Percentiles rank a stretch among this genome's conserved stretches.
Evolutionary conservation across 805 yeast genomes (phyloP).

Genomic region (Teunomyces stri): DNA sequence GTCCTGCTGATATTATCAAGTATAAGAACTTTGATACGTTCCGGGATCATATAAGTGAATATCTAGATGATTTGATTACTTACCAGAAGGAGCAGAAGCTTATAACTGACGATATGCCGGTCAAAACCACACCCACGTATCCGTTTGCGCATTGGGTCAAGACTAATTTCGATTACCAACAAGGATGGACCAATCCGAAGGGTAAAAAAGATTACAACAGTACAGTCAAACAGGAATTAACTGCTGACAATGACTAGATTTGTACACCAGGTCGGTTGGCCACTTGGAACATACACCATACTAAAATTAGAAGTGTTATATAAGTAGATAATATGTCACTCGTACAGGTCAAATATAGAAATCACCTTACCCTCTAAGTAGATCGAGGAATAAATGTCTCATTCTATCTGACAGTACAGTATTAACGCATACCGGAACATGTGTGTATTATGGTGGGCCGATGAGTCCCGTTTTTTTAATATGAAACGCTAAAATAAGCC

Average conservation of each 20-base stretch:
- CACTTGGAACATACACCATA: neutral
- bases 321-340: neutral
- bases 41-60: slow-evolving; percentile 58
- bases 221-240: slow-evolving; percentile 19
- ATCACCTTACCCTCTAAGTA: too few species aligned
- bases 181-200: slow-evolving; percentile 42
- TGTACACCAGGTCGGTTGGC: too few species aligned
- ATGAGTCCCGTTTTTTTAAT: too few species aligned
- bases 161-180: slow-evolving; percentile 37
- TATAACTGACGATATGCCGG: slow-evolving; percentile 52
- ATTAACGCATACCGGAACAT: too few species aligned
- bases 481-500: too few species aligned
- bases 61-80: slow-evolving; percentile 54
- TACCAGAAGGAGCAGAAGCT: slow-evolving; percentile 58
- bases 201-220: slow-evolving; percentile 22
- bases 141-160: slow-evolving; percentile 62
- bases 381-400: too few species aligned
- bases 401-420: too few species aligned
- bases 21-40: slow-evolving; percentile 61
- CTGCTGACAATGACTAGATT: slow-evolving; percentile 8
- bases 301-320: neutral
- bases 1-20: slow-evolving; percentile 61
- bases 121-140: slow-evolving; percentile 57
- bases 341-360: too few species aligned
- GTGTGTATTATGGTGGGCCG: too few species aligned